Evolutionary conservation across 805 yeast species (phyloP), one percentile per base, ranked within the genome.

Genomic region (Wickerhamomyces tratensis): DNA sequence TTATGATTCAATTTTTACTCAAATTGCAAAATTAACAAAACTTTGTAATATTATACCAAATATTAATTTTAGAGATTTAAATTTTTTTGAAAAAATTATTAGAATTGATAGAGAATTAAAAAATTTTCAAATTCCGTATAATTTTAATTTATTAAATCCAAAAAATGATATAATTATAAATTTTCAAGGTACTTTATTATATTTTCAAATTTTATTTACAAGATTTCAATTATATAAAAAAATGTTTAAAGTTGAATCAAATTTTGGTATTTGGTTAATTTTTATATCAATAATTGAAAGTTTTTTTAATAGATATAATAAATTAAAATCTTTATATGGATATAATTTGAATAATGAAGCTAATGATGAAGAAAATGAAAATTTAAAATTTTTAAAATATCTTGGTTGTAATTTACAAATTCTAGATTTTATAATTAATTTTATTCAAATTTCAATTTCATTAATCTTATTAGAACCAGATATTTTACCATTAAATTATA

Each of bases 281-380:
- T 43, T 51, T 48, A 37, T 49, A n/a, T 53, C 57, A 10, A 51
- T 51, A 7, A 41, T 49, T 2, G 53, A 51, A 30, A 45, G 49
- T 29, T 53, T 50, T 38, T 33, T 53, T 25, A 50, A 47, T 29
- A 43, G 45, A 29, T 51, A 53, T 39, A 45, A 41, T 25, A 47
- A 49, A 20, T 36, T 51, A 13, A 39, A 47, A 12, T 42, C 38
- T 25, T 25, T 47, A 12, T 50, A 47, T 37, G 45, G 33, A 9
- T 39, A 11, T 41, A 34, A 38, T 13, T 26, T 26, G 4, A 10
- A 25, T 7, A 30, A 31, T n/a, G 35, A 38, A 38, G 7, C 5
- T 4, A 27, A 10, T 27, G 30, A 27, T 27, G 10, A 27, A 27
- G 30, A 7, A 8, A 10, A 27, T 27, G 30, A 27, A 27, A 8